Evolutionary conservation across 2,329 filamentous ascomycete genomes (phyloP), one percentile per base, ranked within the genome.

Genomic region (Diaporthe batatas): DNA sequence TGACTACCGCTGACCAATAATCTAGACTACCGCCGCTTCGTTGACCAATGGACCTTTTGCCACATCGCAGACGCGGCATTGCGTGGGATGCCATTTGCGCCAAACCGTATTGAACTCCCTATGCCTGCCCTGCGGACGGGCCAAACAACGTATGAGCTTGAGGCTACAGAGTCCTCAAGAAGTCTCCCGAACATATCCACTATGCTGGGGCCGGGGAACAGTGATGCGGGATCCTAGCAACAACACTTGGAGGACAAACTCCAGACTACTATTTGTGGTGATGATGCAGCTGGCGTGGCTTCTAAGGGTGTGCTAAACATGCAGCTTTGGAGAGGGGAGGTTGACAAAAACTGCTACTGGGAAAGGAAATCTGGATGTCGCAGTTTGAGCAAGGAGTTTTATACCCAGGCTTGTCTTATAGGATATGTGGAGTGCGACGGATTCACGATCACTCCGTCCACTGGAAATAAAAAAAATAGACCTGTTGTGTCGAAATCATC

Each of bases 61-160:
- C 85, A 87, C 72, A 82, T 79, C 74, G 82, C 83, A 14, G 86
- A 88, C 74, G 82, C 82, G 71, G 84, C 86, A 68, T 86, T 86
- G 71, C 80, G 83, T 32, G 84, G 83, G 10, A 82, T 86, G 34
- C 81, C 85, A 1, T 86, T 86, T 70, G 85, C 85, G 4, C 80
- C 81, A 7, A 83, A 84, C 75, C 84, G 82, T 62, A 82, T 86
- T 71, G 85, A 87, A 77, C 77, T 87, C 12, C 84, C 85, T 6
- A 86, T 86, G 51, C 85, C 85, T 18, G 82, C 86, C 69, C 83
- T 87, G n/a, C 78, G 79, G 39, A 79, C 84, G 1, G 73, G 75
- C 12, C 76, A 78, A 25, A 73, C 75, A 21, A 75, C 58, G 16
- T 71, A 53, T 23, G 72, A 71, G 53, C 72, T 71, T 16, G 72